Conservation (phyloP, 2,329 filamentous ascomycete genomes). For the Graphiopsis chlorocephala region DNA sequence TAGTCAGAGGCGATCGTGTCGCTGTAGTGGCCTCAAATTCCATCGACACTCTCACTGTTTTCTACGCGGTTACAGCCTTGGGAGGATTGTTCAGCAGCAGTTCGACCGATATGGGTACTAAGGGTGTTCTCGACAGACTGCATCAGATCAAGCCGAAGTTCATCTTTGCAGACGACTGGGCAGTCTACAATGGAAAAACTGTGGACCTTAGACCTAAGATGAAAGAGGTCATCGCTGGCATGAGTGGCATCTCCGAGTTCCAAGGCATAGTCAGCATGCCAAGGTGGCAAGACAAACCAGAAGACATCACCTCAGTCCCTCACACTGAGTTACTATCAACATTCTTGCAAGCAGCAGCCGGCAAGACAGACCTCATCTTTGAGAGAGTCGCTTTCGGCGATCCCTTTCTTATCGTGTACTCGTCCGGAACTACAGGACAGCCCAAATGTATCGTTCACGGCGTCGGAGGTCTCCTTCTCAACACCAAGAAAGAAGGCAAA, state of each 20-base stretch:
- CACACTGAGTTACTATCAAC: conserved; percentile 42
- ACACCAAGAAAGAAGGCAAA: conserved; percentile 57
- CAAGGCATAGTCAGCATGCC: conserved; percentile 63
- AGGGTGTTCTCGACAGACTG: conserved; percentile 71
- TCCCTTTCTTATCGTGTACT: conserved; percentile 70
- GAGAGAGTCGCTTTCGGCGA: conserved; percentile 66
- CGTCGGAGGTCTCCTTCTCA: conserved; percentile 63
- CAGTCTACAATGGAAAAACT: conserved; percentile 75
- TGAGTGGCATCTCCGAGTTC: conserved; percentile 61
- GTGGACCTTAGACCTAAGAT: conserved; percentile 74
- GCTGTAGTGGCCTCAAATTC: conserved; percentile 74
- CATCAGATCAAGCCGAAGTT: conserved; percentile 73
- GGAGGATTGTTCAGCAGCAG: conserved; percentile 74
- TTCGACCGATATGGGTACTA: conserved; percentile 80
- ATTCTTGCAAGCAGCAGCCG: conserved; percentile 42
- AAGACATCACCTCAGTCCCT: conserved; percentile 57
- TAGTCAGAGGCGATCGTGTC: conserved; percentile 69
- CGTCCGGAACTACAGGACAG: conserved; percentile 75
- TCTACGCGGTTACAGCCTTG: conserved; percentile 66
- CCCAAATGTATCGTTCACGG: conserved; percentile 86
- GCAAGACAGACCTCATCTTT: conserved; percentile 49
- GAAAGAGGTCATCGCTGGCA: conserved; percentile 59
- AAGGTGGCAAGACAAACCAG: conserved; percentile 57
- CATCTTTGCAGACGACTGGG: conserved; percentile 79
- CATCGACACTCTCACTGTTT: conserved; percentile 69